Conservation (phyloP, 1,139 yeast genomes). For the Torulaspora pretoriensis region DNA sequence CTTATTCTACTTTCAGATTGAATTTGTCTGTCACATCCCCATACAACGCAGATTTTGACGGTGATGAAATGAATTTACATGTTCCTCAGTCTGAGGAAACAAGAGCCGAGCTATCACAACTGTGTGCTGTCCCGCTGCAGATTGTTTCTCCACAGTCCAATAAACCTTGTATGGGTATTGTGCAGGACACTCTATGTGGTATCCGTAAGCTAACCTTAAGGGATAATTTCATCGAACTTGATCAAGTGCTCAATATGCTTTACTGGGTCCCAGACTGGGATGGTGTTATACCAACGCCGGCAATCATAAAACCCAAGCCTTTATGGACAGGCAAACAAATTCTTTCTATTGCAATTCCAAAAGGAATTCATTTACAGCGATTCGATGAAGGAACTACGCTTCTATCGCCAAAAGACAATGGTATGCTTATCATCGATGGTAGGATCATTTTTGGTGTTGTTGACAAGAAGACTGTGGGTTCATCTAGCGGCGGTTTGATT, state of each 20-base stretch:
- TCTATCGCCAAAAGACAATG: conserved; percentile 80
- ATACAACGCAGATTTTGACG: conserved; percentile 99
- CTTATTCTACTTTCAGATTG: conserved; percentile 94
- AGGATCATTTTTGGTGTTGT: conserved; percentile 96
- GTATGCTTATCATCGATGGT: conserved; percentile 90
- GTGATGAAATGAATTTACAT: conserved; percentile 99
- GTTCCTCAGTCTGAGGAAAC: conserved; percentile 99
- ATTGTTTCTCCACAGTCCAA: conserved; percentile 98
- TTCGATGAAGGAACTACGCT: conserved; percentile 87
- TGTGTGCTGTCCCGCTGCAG: conserved; percentile 95
- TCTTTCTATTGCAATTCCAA: conserved; percentile 88
- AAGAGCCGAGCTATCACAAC: conserved; percentile 88
- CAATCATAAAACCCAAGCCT: conserved; percentile 90
- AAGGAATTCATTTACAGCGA: conserved; percentile 90
- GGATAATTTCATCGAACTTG: conserved; percentile 83
- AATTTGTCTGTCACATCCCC: conserved; percentile 97
- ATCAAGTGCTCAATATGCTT: conserved; percentile 92
- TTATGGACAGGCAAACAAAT: conserved; percentile 97
- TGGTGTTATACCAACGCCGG: conserved; percentile 97
- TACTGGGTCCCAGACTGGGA: conserved; percentile 99
- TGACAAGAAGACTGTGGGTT: conserved; percentile 96
- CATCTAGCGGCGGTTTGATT: conserved; percentile 95
- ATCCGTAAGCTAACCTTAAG: conserved; percentile 90
- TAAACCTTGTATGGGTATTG: conserved; percentile 99
- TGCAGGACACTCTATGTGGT: conserved; percentile 97